Base-by-base conservation (phyloP, 2,329 filamentous ascomycete genomes). In the Furcasterigmium furcatum region DNA sequence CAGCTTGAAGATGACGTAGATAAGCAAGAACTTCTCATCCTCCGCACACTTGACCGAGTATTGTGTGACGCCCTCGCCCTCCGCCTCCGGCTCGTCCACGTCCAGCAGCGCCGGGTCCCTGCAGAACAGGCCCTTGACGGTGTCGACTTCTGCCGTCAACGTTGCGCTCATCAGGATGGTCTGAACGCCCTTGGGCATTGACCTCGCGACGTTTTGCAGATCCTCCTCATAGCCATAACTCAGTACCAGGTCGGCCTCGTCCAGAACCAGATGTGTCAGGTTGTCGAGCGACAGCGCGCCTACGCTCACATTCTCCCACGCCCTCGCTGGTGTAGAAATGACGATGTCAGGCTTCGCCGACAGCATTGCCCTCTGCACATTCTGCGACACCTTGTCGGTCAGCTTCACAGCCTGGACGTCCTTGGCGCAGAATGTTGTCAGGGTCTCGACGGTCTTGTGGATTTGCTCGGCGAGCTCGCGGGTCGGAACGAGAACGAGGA, bases 211-310 rank as follows among this genome's bases (percentile, higher is more conserved):
- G 55, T 82, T 86, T 58, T 91, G 81, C 49, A 99, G 77, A 57
- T 97, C 94, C 48, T 95, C 88, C 47, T 92, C 86, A 62, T 96
- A 96, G 41, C 91, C 94, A 61, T 97, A 99, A 4, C 89, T 95
- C 46, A 97, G 73, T 7, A 99, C 87, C 51, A 99, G 68, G 61
- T 99, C 94, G 3, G 92, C 91, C 70, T 99, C 94, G 63, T 99
- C 94, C 44, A 99, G 83, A 1, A 97, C 88, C 14, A 97, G 70
- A 52, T 91, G 84, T 25, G 82, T 79, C 19, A 99, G 74, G 40
- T 80, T 77, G 14, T 85, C 79, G 25, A 95, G 71, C 1, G 83
- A 81, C 41, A 97, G 71, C 0, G 85, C 79, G 10, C 84, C 82
- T 42, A 75, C 83, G 59, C 87, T 88, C 58, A 95, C 76, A 58